Percentiles rank a stretch among this genome's conserved stretches.
These are phyloP conservation scores for Patellaria atrata DNA, from an alignment of 495 filamentous ascomycete species.

Conservation along the genomic window DNA sequence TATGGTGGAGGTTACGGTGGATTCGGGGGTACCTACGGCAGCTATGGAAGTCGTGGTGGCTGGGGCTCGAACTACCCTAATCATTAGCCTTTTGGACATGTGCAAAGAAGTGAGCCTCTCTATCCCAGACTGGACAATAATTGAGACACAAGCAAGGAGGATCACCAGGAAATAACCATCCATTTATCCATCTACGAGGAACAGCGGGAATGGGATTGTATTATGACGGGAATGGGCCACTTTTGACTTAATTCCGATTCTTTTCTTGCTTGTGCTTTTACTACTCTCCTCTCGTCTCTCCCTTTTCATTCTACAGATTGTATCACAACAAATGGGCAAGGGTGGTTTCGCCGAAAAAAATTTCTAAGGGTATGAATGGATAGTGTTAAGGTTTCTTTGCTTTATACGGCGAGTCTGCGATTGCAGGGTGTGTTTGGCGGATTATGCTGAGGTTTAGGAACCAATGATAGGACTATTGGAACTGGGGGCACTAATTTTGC, in stretches of 20 bases:
- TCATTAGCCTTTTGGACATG: conserved; percentile 10
- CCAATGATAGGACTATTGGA: no score
- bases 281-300: conserved; percentile 5
- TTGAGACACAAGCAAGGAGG: not conserved
- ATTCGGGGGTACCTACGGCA: conserved; percentile 18
- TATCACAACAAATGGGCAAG: conserved; percentile 2
- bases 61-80: conserved; percentile 38
- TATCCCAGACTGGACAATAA: not conserved
- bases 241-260: conserved; percentile 1
- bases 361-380: no score
- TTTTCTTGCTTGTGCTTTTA: conserved; percentile 3
- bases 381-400: no score
- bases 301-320: not conserved
- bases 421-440: no score
- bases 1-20: conserved; percentile 36
- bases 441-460: no score
- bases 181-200: not conserved
- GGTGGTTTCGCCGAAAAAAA: no score
- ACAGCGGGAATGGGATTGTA: conserved; percentile 7
- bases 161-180: not conserved
- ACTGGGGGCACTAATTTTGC: no score
- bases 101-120: not conserved
- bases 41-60: conserved; percentile 33
- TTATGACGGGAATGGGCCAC: conserved; percentile 12
- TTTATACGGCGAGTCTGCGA: no score